Conservation (phyloP, 371 early-diverging fungal genomes). For the Saksenaea vasiformis region DNA sequence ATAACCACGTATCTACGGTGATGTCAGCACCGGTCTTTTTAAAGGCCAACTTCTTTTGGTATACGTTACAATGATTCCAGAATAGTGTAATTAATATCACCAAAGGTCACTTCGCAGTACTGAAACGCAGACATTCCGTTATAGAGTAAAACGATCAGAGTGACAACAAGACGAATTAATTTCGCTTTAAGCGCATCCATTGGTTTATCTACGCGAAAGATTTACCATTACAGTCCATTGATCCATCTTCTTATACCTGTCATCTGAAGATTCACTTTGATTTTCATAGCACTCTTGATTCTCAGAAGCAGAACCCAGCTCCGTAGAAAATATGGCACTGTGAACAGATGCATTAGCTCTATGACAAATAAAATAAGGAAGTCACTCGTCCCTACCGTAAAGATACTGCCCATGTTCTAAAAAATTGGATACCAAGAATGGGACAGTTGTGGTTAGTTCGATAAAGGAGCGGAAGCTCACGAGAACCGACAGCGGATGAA, state of each 20-base stretch:
- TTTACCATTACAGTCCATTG: not conserved
- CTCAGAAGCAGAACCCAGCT: slow-evolving; percentile 61
- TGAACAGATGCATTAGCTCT: not conserved
- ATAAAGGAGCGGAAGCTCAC: slow-evolving; percentile 53
- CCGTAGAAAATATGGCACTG: slow-evolving; percentile 66
- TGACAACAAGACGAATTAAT: slow-evolving; percentile 59
- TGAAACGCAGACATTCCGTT: slow-evolving; percentile 72
- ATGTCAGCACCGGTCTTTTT: too few species aligned
- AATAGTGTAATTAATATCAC: slow-evolving; percentile 42
- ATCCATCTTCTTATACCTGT: slow-evolving; percentile 21
- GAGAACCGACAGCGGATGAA: slow-evolving; percentile 32
- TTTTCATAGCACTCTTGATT: slow-evolving; percentile 60
- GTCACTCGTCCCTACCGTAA: slow-evolving; percentile 37
- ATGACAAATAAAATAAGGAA: not conserved
- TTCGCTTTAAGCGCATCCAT: slow-evolving; percentile 64
- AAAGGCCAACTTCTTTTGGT: not conserved
- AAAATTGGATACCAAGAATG: slow-evolving; percentile 55
- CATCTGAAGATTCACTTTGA: slow-evolving; percentile 56
- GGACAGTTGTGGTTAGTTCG: slow-evolving; percentile 56
- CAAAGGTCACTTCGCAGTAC: slow-evolving; percentile 68
- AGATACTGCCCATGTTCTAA: slow-evolving; percentile 53
- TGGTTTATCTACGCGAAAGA: slow-evolving; percentile 28
- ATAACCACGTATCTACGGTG: slow-evolving; percentile 55
- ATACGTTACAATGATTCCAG: slow-evolving; percentile 46
- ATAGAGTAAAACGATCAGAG: slow-evolving; percentile 64